phyloP scores from a whole-genome alignment of 768 basidiomycete species.

The Roridomyces roridus region DNA sequence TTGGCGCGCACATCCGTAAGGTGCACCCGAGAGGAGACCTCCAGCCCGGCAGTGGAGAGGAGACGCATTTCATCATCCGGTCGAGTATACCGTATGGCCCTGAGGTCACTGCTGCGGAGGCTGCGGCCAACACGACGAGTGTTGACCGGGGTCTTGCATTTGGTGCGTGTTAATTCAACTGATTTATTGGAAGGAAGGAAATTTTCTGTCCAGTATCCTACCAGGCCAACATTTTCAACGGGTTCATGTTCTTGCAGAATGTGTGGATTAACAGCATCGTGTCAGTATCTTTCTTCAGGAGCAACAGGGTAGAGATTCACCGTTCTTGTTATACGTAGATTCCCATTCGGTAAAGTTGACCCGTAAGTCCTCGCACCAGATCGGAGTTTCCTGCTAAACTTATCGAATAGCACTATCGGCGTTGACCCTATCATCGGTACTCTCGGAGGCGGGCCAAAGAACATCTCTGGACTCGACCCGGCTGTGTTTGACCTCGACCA shows the following conservation, averaged over 20 bases:
- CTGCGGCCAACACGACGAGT: conserved; percentile 10
- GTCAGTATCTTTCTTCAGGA: background rate
- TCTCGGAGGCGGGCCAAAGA: conserved; percentile 5
- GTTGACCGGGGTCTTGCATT: conserved; percentile 26
- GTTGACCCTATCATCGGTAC: conserved; percentile 25
- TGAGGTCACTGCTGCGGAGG: conserved; percentile 19
- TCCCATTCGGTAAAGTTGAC: conserved; percentile 24
- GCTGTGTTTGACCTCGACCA: conserved; percentile 11
- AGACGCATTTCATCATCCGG: conserved; percentile 33
- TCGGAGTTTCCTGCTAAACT: background rate
- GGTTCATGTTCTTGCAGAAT: conserved; percentile 23
- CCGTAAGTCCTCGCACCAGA: background rate
- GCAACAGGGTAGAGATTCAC: too few species aligned
- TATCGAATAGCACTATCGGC: conserved; percentile 6
- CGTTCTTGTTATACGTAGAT: conserved; percentile 3
- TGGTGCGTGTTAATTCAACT: background rate
- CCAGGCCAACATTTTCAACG: conserved; percentile 22
- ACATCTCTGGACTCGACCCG: conserved; percentile 23
- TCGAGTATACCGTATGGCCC: conserved; percentile 41
- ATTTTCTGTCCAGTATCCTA: conserved; percentile 15
- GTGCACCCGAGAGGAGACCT: conserved; percentile 32
- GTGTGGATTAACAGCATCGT: conserved; percentile 18
- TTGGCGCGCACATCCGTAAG: conserved; percentile 38
- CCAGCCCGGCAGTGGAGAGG: conserved; percentile 13
- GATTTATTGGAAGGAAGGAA: background rate